Evolutionary conservation across 1,284 basidiomycete genomes (phyloP), one percentile per base, ranked within the genome.

Genomic region (Ceratorhiza oryzae-sativae): DNA sequence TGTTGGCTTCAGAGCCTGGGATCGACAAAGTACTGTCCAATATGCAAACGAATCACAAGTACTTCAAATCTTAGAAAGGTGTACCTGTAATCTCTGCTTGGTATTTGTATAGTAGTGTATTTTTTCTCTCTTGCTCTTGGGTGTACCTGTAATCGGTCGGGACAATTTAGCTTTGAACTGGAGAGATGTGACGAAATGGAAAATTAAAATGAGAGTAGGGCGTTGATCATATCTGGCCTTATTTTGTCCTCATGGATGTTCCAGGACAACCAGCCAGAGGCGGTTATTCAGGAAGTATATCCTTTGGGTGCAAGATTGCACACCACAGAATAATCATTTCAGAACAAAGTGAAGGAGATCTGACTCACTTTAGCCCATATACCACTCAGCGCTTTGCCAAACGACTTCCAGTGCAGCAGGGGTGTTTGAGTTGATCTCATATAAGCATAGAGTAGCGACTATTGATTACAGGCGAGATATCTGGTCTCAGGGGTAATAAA

Each of bases 1-100:
- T 93, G 91, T 77, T 93, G 91, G 91, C 79, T 93, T 55, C 86
- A 87, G 10, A 92, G 91, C 78, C 82, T 93, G 51, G 90, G 89
- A n/a, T 87, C 89, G 6, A 92, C 90, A 2, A 90, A 88, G 77
- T 82, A 92, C 15, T 93, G 91, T 79, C 91, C 91, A 0, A 92
- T 93, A 75, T 93, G 91, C 82, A 91, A 92, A 79, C 85, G 91
- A 58, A 93, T 93, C 72, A 93, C 91, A 27, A 83, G 84, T 2
- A 90, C 90, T 8, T 81, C 83, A 13, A 91, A 92, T 75, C 80
- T 93, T 76, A 84, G 91, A 71, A 83, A 90, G 75, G 83, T 93
- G 59, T 93, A 90, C 78, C 75, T 87, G 73, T 87, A 77, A 75
- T 39, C 30, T 27, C 49, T 51, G 8, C 30, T 10, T 3, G 25